Base-by-base conservation (phyloP, 2,329 filamentous ascomycete genomes). In the Aspergillus awamori region DNA sequence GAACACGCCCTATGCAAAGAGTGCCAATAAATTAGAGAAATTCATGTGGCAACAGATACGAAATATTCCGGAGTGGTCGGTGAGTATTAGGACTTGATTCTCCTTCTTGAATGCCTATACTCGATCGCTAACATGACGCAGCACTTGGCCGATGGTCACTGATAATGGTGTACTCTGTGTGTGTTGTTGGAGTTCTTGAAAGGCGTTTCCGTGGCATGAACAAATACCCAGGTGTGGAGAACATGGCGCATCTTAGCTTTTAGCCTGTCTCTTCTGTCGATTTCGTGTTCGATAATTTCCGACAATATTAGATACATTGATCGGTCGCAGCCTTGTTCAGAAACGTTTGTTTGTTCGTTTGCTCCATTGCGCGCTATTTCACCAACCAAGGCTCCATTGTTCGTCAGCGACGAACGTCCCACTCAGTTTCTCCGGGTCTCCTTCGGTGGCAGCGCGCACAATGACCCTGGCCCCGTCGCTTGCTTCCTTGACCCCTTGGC, bases 31-130 rank as follows among this genome's bases (percentile, higher is more conserved):
- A 74, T 82, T 99, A 45, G 95, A 89, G 74, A 96, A 95, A 77
- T 96, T 88, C 74, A 96, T 98, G 93, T 97, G 92, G 92, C 85
- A 88, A 75, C 91, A 94, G 78, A 92, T 97, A 77, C 89, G 91
- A 74, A 90, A 90, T 68, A 91, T 97, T 56, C 94, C 94, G 0
- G 94, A 97, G 81, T 98, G 94, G 94, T 92, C 89, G 76, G 80
- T 82, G 70, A 75, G 80, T 81, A 60, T 49, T 30, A 10, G 4
- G 5, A 30, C 10, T 15, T 20, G 24, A 13, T 33, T 38, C 41
- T 53, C 22, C 26, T 28, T 13, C 30, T 43, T 28, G 22, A 24
- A 5, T n/a, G 24, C 26, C 6, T 1, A 17, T 30, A 8, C 4
- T 2, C 38, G 17, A 47, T 56, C 15, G 39, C 57, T 62, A 11